Evolutionary conservation across 345 rosid species (phyloP).

Genomic region (Schrenkiella parvula): DNA sequence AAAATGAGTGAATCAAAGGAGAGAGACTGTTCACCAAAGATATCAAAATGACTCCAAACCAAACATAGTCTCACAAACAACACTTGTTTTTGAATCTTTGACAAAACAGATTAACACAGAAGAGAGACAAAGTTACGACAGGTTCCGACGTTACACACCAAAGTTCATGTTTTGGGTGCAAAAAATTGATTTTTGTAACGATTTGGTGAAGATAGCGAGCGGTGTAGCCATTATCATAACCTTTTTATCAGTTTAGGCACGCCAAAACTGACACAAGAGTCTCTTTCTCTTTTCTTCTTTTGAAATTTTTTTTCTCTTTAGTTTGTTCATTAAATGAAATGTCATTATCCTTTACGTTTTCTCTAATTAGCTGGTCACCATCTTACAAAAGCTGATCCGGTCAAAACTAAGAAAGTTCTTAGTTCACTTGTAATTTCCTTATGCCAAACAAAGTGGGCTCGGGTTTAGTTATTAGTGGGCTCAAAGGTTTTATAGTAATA

Average conservation of each 20-base stretch:
- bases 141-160: not conserved
- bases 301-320: not conserved
- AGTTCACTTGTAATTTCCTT: not conserved
- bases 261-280: conserved; percentile 5
- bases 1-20: not conserved
- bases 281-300: not conserved
- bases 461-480: not conserved
- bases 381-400: not conserved
- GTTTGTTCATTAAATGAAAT: not conserved
- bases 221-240: not conserved
- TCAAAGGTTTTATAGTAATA: not conserved
- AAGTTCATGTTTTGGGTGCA: not conserved
- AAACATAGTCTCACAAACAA: not conserved
- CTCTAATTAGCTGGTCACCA: not conserved
- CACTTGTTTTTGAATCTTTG: not conserved
- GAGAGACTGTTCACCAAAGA: not conserved
- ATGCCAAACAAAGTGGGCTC: not conserved
- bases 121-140: not conserved
- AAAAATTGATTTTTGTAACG: not conserved
- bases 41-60: not conserved
- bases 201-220: not conserved
- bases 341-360: conserved; percentile 1
- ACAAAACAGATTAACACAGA: not conserved
- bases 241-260: not conserved
- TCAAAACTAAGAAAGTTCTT: not conserved